These are phyloP conservation scores for Cordyceps javanica DNA, from an alignment of 2,329 filamentous ascomycete genomes.

Conservation along the genomic window DNA sequence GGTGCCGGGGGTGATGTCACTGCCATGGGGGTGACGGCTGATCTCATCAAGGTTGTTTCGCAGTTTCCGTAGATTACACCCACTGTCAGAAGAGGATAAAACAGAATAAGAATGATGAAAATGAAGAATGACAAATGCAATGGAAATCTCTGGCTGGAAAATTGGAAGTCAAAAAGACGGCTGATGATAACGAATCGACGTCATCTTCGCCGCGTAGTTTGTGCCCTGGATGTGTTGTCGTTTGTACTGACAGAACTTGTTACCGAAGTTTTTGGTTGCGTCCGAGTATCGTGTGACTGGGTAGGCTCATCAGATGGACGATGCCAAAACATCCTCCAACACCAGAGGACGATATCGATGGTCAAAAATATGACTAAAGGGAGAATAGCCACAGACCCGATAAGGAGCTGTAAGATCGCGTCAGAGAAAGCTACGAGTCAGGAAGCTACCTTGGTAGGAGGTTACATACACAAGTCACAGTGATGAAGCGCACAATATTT, in stretches of 20 bases:
- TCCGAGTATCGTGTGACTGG: not conserved
- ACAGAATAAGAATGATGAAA: not conserved
- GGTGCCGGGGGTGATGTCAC: conserved; percentile 94
- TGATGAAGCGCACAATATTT: not conserved
- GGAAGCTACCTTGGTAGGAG: too few relatives aligned
- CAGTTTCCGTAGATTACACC: conserved; percentile 47
- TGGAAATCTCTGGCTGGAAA: too few relatives aligned
- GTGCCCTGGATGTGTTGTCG: not conserved
- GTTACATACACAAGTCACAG: conserved; percentile 2
- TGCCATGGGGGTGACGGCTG: conserved; percentile 93
- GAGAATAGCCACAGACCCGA: conserved; percentile 40
- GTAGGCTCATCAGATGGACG: not conserved
- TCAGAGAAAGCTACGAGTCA: not conserved
- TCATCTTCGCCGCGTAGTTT: conserved; percentile 6
- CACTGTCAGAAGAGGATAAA: not conserved
- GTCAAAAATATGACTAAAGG: conserved; percentile 42
- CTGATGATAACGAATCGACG: not conserved
- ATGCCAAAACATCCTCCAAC: conserved; percentile 38
- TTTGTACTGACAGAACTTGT: not conserved
- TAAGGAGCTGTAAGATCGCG: conserved; percentile 13
- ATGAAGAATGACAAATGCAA: not conserved
- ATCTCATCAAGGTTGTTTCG: conserved; percentile 82
- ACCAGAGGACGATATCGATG: conserved; percentile 47
- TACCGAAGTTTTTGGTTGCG: not conserved
- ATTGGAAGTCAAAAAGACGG: not conserved